Evolutionary conservation across 192 early-diverging fungal genomes (phyloP).

Genomic region (Podila horticola): DNA sequence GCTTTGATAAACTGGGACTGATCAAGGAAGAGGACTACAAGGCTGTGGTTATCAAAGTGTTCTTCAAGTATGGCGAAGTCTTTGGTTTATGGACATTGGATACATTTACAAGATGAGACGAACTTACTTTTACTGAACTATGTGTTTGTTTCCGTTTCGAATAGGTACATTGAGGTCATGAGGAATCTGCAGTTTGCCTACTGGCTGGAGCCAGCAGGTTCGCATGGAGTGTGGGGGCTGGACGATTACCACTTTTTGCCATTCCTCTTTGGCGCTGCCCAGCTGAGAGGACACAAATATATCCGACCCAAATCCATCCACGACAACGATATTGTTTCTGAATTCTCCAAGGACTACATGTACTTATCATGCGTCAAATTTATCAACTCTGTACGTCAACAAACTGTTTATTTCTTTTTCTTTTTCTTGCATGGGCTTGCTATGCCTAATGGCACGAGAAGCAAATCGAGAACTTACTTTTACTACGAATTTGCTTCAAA

Average conservation of each 20-base stretch:
- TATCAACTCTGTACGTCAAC: slow-evolving; percentile 79
- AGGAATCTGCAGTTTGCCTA: slow-evolving; percentile 89
- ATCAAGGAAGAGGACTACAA: slow-evolving; percentile 75
- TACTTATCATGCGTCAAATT: slow-evolving; percentile 95
- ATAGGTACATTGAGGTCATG: slow-evolving; percentile 89
- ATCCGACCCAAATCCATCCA: slow-evolving; percentile 95
- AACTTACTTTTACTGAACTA: neutral
- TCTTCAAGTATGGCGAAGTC: slow-evolving; percentile 65
- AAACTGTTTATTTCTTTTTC: neutral
- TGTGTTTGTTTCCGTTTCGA: neutral
- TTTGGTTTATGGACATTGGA: neutral
- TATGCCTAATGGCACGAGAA: slow-evolving; percentile 14
- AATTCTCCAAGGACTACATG: slow-evolving; percentile 94
- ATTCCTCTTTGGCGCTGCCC: slow-evolving; percentile 91
- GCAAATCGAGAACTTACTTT: slow-evolving; percentile 32
- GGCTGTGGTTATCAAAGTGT: slow-evolving; percentile 82
- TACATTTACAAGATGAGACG: too few species aligned
- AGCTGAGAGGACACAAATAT: slow-evolving; percentile 89
- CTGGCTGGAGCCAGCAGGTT: slow-evolving; percentile 97
- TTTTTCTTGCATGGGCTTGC: slow-evolving; percentile 5
- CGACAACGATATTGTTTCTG: slow-evolving; percentile 85
- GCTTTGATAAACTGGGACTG: slow-evolving; percentile 79
- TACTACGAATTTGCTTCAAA: neutral
- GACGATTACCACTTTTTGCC: slow-evolving; percentile 99
- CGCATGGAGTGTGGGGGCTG: slow-evolving; percentile 99